phyloP scores from a whole-genome alignment of 2,329 filamentous ascomycete species.

The Monilinia polystroma region DNA sequence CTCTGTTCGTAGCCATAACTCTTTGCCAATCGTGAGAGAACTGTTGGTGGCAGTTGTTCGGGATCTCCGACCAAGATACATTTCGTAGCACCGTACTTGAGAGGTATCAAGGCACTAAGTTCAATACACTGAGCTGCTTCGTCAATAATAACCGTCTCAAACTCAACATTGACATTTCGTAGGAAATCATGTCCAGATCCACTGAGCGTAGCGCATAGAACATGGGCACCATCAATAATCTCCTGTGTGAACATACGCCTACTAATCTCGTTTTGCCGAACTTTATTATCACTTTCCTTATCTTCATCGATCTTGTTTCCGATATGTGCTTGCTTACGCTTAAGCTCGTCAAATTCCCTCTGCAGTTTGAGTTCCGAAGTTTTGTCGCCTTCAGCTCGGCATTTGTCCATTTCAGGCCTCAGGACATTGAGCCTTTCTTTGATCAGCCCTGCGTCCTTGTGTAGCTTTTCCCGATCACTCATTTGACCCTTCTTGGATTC shows the following conservation, averaged over 20 bases:
- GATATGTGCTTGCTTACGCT: constrained; percentile 71
- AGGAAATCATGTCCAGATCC: constrained; percentile 94
- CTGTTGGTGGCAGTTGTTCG: constrained; percentile 93
- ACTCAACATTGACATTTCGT: constrained; percentile 84
- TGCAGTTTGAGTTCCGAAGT: constrained; percentile 57
- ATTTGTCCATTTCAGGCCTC: constrained; percentile 69
- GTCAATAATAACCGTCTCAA: constrained; percentile 97
- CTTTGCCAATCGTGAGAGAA: constrained; percentile 89
- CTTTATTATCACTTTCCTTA: constrained; percentile 81
- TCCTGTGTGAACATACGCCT: constrained; percentile 84
- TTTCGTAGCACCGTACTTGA: constrained; percentile 96
- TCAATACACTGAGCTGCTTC: constrained; percentile 98
- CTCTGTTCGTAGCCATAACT: constrained; percentile 96
- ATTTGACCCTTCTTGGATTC: constrained; percentile 53
- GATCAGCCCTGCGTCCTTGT: constrained; percentile 65
- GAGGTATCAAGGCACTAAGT: constrained; percentile 89
- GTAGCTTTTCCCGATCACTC: constrained; percentile 56
- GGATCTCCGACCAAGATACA: constrained; percentile 97
- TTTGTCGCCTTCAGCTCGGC: constrained; percentile 55
- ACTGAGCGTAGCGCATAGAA: constrained; percentile 92
- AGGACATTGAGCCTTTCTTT: constrained; percentile 72
- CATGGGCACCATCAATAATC: constrained; percentile 84
- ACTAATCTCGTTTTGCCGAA: constrained; percentile 82
- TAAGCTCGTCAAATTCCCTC: constrained; percentile 74
- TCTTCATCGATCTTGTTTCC: constrained; percentile 82